A percentile compares a stretch with the other conserved stretches of the same genome.
These are phyloP conservation scores for Spergularia bocconei DNA, from an alignment of 148 eudicot genomes.

Conservation along the genomic window DNA sequence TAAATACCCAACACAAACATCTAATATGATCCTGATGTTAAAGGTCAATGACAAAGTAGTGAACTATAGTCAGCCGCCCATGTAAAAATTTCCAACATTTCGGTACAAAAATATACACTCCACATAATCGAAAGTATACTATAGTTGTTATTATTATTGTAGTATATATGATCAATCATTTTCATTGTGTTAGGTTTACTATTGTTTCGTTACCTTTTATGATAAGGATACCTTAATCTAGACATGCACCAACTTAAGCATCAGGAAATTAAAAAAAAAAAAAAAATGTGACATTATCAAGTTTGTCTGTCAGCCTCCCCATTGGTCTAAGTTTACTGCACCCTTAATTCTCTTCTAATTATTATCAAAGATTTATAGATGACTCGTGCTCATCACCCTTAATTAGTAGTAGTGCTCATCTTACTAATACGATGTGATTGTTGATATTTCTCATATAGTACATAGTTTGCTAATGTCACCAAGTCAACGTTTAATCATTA, in stretches of 20 bases:
- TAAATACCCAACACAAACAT: no score
- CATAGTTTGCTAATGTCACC: conserved; percentile 18
- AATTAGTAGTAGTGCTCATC: neutral
- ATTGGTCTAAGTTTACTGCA: conserved; percentile 12
- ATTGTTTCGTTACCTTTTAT: neutral
- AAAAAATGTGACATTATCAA: conserved; percentile 2
- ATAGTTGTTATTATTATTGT: no score
- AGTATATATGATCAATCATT: conserved; percentile 20
- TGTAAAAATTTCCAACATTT: neutral
- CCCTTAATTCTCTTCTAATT: neutral
- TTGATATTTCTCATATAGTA: neutral
- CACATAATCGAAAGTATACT: no score
- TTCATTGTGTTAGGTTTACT: conserved; percentile 16
- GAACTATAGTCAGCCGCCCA: conserved; percentile 2
- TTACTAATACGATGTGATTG: conserved; percentile 25
- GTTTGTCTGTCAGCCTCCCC: neutral
- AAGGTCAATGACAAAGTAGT: no score
- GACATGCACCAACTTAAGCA: neutral
- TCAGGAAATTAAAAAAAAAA: neutral
- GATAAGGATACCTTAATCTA: conserved; percentile 6
- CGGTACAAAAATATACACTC: neutral
- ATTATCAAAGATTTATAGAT: neutral
- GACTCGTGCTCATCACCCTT: neutral
- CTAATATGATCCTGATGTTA: no score
- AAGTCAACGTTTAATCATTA: conserved; percentile 31